phyloP scores from a whole-genome alignment of 2,329 filamentous ascomycete species.

The Talaromyces sp. region DNA sequence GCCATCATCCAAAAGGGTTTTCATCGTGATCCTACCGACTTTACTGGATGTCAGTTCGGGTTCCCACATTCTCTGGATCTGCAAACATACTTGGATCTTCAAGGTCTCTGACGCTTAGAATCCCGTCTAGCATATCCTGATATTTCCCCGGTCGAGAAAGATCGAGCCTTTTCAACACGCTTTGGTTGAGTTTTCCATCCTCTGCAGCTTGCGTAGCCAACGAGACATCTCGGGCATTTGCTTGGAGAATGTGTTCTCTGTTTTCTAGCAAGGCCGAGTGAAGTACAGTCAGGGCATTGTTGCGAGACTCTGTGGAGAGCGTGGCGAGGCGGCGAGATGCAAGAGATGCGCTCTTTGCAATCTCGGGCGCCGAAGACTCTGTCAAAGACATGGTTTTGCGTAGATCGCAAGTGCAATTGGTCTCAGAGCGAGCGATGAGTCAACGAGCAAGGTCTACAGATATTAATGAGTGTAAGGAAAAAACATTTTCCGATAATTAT shows the following conservation, averaged over 20 bases:
- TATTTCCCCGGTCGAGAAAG: conserved; percentile 83
- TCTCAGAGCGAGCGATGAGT: neutral
- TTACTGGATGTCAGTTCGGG: conserved; percentile 1
- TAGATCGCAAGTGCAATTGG: neutral
- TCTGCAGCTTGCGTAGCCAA: conserved; percentile 67
- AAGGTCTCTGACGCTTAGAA: conserved; percentile 77
- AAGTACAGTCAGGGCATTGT: conserved; percentile 77
- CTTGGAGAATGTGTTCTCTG: conserved; percentile 71
- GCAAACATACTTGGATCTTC: conserved; percentile 70
- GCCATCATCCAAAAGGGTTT: conserved; percentile 79
- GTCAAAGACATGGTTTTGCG: conserved; percentile 72
- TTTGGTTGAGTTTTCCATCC: conserved; percentile 69
- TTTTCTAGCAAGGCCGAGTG: conserved; percentile 67
- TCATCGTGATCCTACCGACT: conserved; percentile 80
- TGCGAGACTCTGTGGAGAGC: conserved; percentile 68
- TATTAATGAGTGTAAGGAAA: neutral
- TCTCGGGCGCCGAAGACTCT: conserved; percentile 70
- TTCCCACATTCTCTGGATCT: neutral
- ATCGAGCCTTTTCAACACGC: conserved; percentile 82
- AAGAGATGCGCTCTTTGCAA: conserved; percentile 69
- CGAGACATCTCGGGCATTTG: conserved; percentile 78
- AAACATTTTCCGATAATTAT: neutral
- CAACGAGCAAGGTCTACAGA: neutral
- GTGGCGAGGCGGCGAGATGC: conserved; percentile 80
- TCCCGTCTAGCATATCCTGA: conserved; percentile 95